Conservation (phyloP, 2,329 filamentous ascomycete genomes). For the Rutstroemia sp. region DNA sequence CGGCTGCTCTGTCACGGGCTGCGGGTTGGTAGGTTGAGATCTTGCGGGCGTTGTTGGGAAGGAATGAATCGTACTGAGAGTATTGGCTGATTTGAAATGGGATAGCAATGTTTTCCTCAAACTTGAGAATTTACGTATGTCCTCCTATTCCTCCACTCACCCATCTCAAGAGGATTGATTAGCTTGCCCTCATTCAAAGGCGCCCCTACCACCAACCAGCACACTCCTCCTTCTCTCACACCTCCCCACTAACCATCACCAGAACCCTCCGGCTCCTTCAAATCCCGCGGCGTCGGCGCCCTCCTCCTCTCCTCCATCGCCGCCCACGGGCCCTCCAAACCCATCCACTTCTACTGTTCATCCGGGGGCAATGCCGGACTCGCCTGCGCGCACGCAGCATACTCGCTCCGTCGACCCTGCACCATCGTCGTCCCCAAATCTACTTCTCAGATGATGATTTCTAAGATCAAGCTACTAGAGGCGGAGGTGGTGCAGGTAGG, state of each 20-base stretch:
- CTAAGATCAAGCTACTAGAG: conserved; percentile 62
- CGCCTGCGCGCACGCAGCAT: conserved; percentile 68
- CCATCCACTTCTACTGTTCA: conserved; percentile 68
- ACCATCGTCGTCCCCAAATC: conserved; percentile 34
- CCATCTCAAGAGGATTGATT: no score
- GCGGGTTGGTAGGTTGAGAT: conserved; percentile 22
- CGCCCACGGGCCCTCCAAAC: conserved; percentile 20
- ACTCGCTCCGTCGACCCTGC: conserved; percentile 48
- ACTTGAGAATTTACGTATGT: conserved; percentile 48
- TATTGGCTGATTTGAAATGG: background rate
- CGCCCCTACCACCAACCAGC: conserved; percentile 33
- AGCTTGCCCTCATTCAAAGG: conserved; percentile 34
- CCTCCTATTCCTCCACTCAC: background rate
- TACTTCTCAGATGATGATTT: conserved; percentile 62
- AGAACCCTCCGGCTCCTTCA: conserved; percentile 58
- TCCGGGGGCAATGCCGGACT: conserved; percentile 81
- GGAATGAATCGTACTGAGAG: background rate
- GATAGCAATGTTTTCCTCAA: conserved; percentile 64
- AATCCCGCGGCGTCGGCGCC: conserved; percentile 68
- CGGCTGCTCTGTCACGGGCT: conserved; percentile 18
- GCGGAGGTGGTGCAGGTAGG: conserved; percentile 63
- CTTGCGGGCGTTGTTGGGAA: background rate
- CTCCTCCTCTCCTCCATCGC: conserved; percentile 48
- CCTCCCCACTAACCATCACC: no score
- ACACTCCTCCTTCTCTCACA: background rate